These are phyloP conservation scores for Durotheca rogersii DNA, from an alignment of 495 filamentous ascomycete genomes.

Conservation along the genomic window DNA sequence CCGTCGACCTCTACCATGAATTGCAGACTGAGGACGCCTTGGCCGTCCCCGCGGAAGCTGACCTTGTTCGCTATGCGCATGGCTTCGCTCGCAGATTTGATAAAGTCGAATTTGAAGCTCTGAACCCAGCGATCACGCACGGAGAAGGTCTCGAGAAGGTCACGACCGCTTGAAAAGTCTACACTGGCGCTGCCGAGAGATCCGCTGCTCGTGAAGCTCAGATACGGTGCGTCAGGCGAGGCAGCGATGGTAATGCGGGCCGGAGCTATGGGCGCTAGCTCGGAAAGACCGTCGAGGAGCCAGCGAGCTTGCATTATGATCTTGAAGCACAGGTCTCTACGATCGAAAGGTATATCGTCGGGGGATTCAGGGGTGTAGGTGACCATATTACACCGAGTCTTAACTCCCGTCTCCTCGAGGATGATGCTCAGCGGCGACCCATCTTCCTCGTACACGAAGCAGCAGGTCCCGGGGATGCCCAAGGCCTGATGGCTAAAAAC, in stretches of 20 bases:
- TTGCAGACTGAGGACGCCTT: conserved; percentile 90
- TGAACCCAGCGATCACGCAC: conserved; percentile 55
- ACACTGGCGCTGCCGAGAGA: conserved; percentile 77
- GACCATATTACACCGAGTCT: conserved; percentile 87
- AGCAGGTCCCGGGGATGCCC: conserved; percentile 79
- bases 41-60: conserved; percentile 79
- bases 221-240: conserved; percentile 64
- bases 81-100: conserved; percentile 78
- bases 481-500: conserved; percentile 76
- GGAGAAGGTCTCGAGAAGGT: conserved; percentile 76
- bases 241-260: conserved; percentile 61
- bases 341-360: conserved; percentile 79
- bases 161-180: conserved; percentile 74
- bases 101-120: conserved; percentile 78
- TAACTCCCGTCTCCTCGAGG: conserved; percentile 80
- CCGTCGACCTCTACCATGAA: conserved; percentile 89
- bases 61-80: conserved; percentile 93
- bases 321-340: conserved; percentile 78
- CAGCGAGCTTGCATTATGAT: conserved; percentile 88
- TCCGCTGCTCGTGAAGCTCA: conserved; percentile 72
- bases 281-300: conserved; percentile 80
- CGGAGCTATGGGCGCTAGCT: conserved; percentile 74
- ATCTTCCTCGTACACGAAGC: conserved; percentile 67
- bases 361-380: conserved; percentile 74
- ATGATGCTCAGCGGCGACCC: conserved; percentile 79